phyloP scores from a whole-genome alignment of 1,284 basidiomycete species.

The Naganishia albida region DNA sequence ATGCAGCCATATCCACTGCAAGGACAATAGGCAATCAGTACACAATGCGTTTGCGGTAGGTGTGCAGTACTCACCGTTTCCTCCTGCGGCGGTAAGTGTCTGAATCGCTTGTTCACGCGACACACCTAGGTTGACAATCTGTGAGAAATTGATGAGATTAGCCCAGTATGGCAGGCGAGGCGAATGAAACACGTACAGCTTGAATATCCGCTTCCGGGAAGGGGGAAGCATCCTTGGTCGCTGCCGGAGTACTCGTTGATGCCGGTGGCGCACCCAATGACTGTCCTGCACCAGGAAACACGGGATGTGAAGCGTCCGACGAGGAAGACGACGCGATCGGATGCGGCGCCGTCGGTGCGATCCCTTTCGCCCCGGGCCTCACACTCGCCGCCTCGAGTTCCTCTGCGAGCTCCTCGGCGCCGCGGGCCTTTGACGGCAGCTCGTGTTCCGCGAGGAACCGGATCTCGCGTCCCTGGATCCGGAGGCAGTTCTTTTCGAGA shows the following conservation, averaged over 20 bases:
- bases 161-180: not conserved
- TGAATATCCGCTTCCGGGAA: conserved; percentile 39
- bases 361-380: conserved; percentile 31
- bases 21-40: not conserved
- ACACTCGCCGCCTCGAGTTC: conserved; percentile 40
- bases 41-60: not conserved
- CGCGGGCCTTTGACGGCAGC: conserved; percentile 75
- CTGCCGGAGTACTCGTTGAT: not conserved
- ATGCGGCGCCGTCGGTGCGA: conserved; percentile 21
- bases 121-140: conserved; percentile 73
- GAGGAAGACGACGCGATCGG: conserved; percentile 5
- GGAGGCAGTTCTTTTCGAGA: conserved; percentile 78
- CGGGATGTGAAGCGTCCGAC: not conserved
- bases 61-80: conserved; percentile 58
- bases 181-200: conserved; percentile 13
- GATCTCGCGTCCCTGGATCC: conserved; percentile 84
- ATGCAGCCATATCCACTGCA: conserved; percentile 76
- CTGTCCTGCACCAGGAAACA: conserved; percentile 48
- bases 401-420: conserved; percentile 39
- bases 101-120: conserved; percentile 72
- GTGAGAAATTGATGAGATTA: conserved; percentile 33
- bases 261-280: conserved; percentile 37
- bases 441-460: conserved; percentile 91
- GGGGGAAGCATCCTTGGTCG: conserved; percentile 5
- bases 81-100: conserved; percentile 73